Conservation (phyloP, 2,329 filamentous ascomycete species). For the Claviceps paspali region DNA sequence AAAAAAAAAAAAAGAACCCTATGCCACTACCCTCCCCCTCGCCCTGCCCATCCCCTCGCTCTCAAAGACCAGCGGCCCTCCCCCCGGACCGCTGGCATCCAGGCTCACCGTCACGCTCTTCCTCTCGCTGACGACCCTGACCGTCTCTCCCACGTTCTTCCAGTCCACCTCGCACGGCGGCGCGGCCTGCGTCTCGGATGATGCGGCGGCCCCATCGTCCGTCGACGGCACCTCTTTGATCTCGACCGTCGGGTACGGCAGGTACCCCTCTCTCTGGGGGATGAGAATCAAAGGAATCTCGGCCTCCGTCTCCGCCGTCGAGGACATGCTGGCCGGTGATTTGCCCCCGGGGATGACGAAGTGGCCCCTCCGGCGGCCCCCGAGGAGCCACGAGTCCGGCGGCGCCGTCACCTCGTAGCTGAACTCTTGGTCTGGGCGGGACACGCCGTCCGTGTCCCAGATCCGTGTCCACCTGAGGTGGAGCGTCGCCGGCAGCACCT, state of each 20-base stretch:
- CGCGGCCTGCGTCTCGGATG: constrained; percentile 9
- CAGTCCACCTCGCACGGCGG: constrained; percentile 62
- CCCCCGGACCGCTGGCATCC: constrained; percentile 49
- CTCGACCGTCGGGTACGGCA: constrained; percentile 67
- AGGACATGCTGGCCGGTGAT: constrained; percentile 26
- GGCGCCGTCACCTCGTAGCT: constrained; percentile 68
- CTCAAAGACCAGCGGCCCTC: constrained; percentile 51
- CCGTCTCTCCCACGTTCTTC: constrained; percentile 59
- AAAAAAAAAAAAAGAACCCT: too few species aligned
- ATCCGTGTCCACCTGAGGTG: constrained; percentile 45
- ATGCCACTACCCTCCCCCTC: constrained; percentile 12
- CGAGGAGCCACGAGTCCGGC: constrained; percentile 68
- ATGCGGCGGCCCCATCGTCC: constrained; percentile 9
- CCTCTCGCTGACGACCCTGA: constrained; percentile 59
- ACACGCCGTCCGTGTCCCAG: constrained; percentile 37
- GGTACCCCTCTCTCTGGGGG: constrained; percentile 60
- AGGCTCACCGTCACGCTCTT: constrained; percentile 58
- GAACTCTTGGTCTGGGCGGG: constrained; percentile 48
- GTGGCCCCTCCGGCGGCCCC: constrained; percentile 64
- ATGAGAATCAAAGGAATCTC: constrained; percentile 60
- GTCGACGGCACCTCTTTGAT: constrained; percentile 44
- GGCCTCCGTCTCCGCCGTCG: constrained; percentile 34
- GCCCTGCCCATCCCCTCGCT: constrained; percentile 27
- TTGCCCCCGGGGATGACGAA: constrained; percentile 42
- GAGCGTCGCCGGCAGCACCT: constrained; percentile 48